Percentiles rank a stretch among this genome's conserved stretches.
Conservation (phyloP, 2,329 filamentous ascomycete species). For the Alternaria novae-zelandiae region DNA sequence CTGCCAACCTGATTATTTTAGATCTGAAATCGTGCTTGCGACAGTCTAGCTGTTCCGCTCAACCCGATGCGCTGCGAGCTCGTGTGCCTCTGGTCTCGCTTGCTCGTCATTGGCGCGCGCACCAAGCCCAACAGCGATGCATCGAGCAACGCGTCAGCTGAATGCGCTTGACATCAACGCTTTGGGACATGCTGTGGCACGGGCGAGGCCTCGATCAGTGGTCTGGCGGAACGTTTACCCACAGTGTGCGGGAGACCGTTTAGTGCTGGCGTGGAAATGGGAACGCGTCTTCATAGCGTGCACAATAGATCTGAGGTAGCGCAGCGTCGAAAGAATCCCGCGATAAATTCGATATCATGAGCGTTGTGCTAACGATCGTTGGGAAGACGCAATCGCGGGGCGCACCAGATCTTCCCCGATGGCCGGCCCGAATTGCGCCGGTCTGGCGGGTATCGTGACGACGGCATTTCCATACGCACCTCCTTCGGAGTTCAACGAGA, state of each 20-base stretch:
- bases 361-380: slow-evolving; percentile 22
- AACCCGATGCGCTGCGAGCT: slow-evolving; percentile 9
- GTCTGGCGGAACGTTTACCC: not conserved
- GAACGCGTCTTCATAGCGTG: not conserved
- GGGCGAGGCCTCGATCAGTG: not conserved
- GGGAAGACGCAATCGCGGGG: slow-evolving; percentile 10
- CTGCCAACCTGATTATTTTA: not conserved
- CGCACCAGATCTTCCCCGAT: slow-evolving; percentile 11
- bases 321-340: not conserved
- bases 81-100: not conserved
- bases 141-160: slow-evolving; percentile 10
- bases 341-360: not conserved
- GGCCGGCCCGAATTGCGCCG: slow-evolving; percentile 9
- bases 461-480: not conserved
- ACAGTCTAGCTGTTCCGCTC: not conserved
- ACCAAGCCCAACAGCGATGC: not conserved
- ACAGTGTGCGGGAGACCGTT: not conserved
- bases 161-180: slow-evolving; percentile 11
- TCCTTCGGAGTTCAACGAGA: not conserved
- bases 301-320: not conserved
- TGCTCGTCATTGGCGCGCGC: slow-evolving; percentile 4
- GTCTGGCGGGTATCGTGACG: slow-evolving; percentile 3
- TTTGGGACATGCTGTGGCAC: not conserved
- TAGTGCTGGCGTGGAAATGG: not conserved
- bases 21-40: not conserved